Conservation (phyloP, 75 land plant genomes). For the Picea glauca region DNA sequence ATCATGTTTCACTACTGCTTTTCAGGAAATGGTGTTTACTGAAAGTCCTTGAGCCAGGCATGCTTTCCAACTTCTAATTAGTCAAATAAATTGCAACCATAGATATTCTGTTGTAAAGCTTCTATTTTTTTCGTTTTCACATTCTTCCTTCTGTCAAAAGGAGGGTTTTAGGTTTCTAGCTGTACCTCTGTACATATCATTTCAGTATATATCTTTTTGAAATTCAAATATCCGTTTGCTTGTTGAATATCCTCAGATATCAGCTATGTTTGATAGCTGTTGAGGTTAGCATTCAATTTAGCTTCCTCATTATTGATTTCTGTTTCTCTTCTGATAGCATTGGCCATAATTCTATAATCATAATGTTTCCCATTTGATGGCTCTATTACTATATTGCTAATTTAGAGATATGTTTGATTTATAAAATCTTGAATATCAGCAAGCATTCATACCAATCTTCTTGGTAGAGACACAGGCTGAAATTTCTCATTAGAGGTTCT, state of each 20-base stretch:
- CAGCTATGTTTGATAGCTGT: no score
- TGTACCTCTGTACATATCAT: neutral
- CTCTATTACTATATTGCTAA: neutral
- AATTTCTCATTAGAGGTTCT: neutral
- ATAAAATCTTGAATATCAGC: conserved; percentile 6
- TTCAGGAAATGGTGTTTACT: conserved; percentile 9
- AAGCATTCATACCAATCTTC: neutral
- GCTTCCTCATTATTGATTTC: neutral
- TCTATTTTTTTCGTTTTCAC: neutral
- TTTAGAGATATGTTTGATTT: neutral
- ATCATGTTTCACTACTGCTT: neutral
- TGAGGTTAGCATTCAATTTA: no score
- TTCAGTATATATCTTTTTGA: neutral
- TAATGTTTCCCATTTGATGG: neutral
- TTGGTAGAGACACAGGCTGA: neutral
- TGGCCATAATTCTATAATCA: neutral
- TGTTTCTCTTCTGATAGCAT: neutral
- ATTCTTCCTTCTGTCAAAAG: neutral
- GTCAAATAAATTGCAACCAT: neutral
- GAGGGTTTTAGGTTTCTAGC: neutral
- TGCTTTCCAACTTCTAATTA: neutral
- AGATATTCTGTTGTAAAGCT: neutral
- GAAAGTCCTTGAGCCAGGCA: conserved; percentile 8
- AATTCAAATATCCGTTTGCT: neutral
- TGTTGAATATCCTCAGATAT: neutral